Evolutionary conservation across 2,329 filamentous ascomycete genomes (phyloP), one percentile per base, ranked within the genome.

Genomic region (Apiospora arundinis): DNA sequence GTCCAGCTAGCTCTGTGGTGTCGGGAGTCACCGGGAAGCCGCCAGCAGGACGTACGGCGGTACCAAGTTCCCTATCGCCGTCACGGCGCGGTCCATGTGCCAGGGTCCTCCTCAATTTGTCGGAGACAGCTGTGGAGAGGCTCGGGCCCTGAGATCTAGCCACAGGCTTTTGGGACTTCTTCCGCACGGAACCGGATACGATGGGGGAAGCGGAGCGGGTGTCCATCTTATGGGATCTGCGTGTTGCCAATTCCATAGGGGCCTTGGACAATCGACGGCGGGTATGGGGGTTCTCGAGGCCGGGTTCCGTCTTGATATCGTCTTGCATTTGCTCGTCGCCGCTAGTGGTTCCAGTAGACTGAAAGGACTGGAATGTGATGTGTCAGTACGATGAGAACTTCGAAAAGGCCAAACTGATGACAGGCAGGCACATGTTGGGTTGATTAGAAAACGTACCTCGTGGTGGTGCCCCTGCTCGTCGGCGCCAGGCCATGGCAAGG

Each of bases 21-120:
- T 91, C 89, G n/a, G 90, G 90, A 0, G 89, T 91, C 18, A 87
- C 86, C 25, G 89, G 83, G 74, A 86, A 78, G 72, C 77, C 72
- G 75, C 71, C 72, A 16, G 68, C 69, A 12, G 73, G 75, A 40
- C 76, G 76, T 46, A 73, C 72, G 14, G 28, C 74, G 44, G 72
- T 73, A 2, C 66, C 67, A 44, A 75, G 75, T 14, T 71, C 79
- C 9, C 32, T 63, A 23, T 79, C 77, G 37, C 72, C 72, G 11
- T 81, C 80, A 60, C 76, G 75, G 7, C 78, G 78, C 21, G 78
- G 75, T 40, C 76, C 76, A 25, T 80, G 77, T 40, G 79, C 76
- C 7, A 82, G 76, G 25, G 79, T 79, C 45, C 83, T 82, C 32
- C 83, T 83, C 11, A 85, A 78, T 69, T 81, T 82, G 52, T 85